These are phyloP conservation scores for Nannochloropsis salina DNA, from an alignment of 108 stramenopile genomes.

Conservation along the genomic window DNA sequence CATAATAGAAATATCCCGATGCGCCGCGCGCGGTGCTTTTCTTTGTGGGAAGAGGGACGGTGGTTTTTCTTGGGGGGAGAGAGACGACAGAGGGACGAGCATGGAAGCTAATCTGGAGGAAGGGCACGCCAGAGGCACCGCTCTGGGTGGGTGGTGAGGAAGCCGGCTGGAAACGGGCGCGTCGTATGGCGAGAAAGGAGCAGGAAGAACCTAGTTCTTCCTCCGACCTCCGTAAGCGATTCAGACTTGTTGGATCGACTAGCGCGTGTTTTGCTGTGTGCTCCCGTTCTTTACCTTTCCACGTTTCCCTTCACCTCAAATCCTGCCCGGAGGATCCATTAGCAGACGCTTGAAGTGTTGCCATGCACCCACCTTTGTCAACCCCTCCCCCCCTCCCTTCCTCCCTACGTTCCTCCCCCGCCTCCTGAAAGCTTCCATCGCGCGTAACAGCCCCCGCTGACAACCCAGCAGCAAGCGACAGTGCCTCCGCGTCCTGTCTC, in stretches of 20 bases:
- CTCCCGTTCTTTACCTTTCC: neutral
- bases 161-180: neutral
- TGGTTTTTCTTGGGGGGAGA: no score
- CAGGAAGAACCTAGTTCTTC: neutral
- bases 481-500: neutral
- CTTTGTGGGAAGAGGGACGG: no score
- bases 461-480: neutral
- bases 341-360: neutral
- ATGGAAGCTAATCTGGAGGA: no score
- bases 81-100: no score
- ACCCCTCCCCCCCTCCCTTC: neutral
- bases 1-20: no score
- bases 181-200: neutral
- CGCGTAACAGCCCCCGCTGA: neutral
- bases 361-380: neutral
- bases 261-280: no score
- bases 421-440: neutral
- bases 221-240: neutral
- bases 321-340: neutral
- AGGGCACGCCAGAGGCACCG: no score
- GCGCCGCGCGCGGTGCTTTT: no score
- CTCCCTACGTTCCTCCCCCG: neutral
- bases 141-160: neutral
- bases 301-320: neutral
- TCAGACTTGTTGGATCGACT: no score